Percentiles rank a stretch among this genome's conserved stretches.
These are phyloP conservation scores for Gentiana straminea DNA, from an alignment of 257 asterid genomes.

Conservation along the genomic window DNA sequence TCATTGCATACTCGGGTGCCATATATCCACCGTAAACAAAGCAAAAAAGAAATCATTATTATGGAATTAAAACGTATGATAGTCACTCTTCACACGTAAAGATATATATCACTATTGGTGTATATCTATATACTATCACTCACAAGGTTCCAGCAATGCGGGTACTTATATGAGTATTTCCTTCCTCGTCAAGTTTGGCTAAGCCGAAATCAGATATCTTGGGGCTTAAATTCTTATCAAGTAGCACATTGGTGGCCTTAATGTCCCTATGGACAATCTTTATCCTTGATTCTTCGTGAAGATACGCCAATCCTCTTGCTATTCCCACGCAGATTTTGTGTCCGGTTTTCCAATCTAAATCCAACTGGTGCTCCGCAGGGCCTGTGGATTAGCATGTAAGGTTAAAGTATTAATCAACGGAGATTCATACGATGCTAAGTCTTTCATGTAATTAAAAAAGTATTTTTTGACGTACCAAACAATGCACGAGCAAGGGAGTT, in stretches of 20 bases:
- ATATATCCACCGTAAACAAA: slow-evolving; percentile 25
- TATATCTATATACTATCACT: background rate
- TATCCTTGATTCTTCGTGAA: slow-evolving; percentile 27
- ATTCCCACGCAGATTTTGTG: slow-evolving; percentile 23
- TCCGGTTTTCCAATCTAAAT: slow-evolving; percentile 26
- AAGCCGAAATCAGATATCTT: slow-evolving; percentile 37
- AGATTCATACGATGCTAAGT: too few relatives aligned
- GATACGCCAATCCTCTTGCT: slow-evolving; percentile 32
- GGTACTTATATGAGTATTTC: slow-evolving; percentile 25
- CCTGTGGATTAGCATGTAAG: slow-evolving; percentile 5
- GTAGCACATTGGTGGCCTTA: slow-evolving; percentile 29
- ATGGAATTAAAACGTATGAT: background rate
- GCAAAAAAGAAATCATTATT: too few relatives aligned
- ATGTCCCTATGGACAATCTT: slow-evolving; percentile 33
- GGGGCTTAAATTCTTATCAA: slow-evolving; percentile 25
- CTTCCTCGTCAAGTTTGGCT: slow-evolving; percentile 26
- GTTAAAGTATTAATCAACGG: background rate
- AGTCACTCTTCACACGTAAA: background rate
- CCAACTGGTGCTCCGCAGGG: slow-evolving; percentile 19
- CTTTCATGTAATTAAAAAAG: too few relatives aligned
- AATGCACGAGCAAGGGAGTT: slow-evolving; percentile 78
- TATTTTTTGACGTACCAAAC: slow-evolving; percentile 32
- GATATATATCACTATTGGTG: background rate
- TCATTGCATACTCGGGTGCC: slow-evolving; percentile 37
- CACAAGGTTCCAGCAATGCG: slow-evolving; percentile 32